Percentiles rank a stretch among this genome's conserved stretches.
Conservation (phyloP, 352 stramenopile genomes). For the Globisporangium lucens region DNA sequence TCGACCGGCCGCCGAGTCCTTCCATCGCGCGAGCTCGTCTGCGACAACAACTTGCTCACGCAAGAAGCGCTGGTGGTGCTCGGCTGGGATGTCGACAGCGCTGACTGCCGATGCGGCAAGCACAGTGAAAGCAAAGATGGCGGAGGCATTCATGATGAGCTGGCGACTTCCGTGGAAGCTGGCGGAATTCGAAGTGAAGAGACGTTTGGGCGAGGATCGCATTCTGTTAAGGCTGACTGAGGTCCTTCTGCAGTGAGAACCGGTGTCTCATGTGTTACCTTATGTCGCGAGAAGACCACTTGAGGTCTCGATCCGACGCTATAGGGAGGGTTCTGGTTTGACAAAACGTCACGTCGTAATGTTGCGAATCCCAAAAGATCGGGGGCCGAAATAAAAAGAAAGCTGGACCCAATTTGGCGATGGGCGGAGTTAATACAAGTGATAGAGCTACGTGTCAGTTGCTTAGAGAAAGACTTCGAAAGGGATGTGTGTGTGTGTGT, state of each 20-base stretch:
- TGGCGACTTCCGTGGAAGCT: not conserved
- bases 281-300: not conserved
- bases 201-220: not conserved
- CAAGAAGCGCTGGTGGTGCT: not conserved
- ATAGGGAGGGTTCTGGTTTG: not conserved
- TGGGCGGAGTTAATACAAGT: not conserved
- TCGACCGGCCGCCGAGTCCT: not conserved
- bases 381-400: not conserved
- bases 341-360: not conserved
- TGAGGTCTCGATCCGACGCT: not conserved
- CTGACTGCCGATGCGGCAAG: not conserved
- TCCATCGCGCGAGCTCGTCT: not conserved
- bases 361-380: not conserved
- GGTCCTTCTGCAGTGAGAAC: not conserved
- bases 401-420: not conserved
- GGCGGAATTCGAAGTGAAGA: not conserved
- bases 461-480: not conserved
- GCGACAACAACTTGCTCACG: not conserved
- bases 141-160: not conserved
- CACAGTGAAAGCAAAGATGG: not conserved
- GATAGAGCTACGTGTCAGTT: not conserved
- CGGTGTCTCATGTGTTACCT: not conserved
- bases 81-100: not conserved
- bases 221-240: not conserved
- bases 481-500: not conserved